Base-by-base conservation (phyloP, 1,284 basidiomycete species). In the Heterobasidion parviporum region DNA sequence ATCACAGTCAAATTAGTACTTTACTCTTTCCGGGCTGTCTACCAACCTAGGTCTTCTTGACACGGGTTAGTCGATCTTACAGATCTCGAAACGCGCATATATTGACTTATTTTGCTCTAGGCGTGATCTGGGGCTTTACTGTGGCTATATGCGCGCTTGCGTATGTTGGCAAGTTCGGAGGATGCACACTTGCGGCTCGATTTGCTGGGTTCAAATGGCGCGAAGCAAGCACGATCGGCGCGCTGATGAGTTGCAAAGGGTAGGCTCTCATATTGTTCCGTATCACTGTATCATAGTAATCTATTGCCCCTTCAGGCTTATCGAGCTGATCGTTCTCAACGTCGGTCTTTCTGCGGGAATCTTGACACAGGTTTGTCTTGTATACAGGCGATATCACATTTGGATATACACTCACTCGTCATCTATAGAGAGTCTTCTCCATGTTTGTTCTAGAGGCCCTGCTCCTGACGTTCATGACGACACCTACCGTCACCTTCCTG, bases 371-470 rank as follows among this genome's bases (percentile, higher is more conserved):
- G 77, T 77, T 57, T 34, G 60, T 56, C 43, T 52, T 58, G 18
- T 41, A 34, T 33, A 15, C 32, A 26, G 4, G 3, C 26, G 33
- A 50, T 32, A 7, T 54, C 56, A 9, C 58, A 43, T 26, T 26
- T 26, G 26, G 6, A 26, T 26, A 6, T 4, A 26, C 5, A 6
- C 26, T 26, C 26, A 26, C 26, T 33, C 8, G 8, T 8, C 6
- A 15, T 7, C 60, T 62, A 5, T 63, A 78, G 72, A 72, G 75
- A 33, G 84, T 89, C 8, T 89, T 89, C 65, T 87, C 86, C 12
- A 97, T 98, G 92, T 95, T 98, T 63, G 93, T 96, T 26, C 73
- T 97, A 36, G 91, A 92, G 69, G 92, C 94, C 0, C 71, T 98
- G 52, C 69, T 89, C 32, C 77, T 96, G 52, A 97, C 94, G 0